Conservation (phyloP, 2,329 filamentous ascomycete species). For the Penicillium frequentans region DNA sequence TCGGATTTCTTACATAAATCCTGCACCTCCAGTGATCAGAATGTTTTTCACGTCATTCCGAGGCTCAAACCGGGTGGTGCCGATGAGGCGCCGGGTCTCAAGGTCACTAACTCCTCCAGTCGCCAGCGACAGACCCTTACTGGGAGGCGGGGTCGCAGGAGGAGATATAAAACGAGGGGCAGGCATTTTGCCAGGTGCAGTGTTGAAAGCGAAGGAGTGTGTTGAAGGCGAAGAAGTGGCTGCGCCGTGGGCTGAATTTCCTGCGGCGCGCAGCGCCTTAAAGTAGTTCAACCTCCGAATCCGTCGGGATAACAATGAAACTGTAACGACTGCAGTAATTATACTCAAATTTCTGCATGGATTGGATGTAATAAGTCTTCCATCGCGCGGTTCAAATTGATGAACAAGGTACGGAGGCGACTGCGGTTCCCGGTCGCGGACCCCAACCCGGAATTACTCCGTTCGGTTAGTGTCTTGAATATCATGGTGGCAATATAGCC, state of each 20-base stretch:
- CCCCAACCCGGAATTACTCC: background rate
- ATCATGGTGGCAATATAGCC: background rate
- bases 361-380: background rate
- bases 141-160: background rate
- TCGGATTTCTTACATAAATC: constrained; percentile 69
- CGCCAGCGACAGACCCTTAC: background rate
- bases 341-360: background rate
- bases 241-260: background rate
- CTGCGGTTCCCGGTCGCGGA: background rate
- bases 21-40: constrained; percentile 79
- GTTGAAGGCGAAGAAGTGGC: background rate
- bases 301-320: background rate
- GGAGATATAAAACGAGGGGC: background rate
- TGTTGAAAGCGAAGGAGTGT: background rate
- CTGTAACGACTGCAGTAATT: background rate
- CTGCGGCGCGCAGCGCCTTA: background rate
- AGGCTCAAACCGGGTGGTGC: background rate
- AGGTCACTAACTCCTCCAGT: background rate
- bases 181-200: background rate
- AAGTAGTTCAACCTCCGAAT: background rate
- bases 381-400: background rate
- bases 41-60: constrained; percentile 64
- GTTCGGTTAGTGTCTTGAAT: background rate
- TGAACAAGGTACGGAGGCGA: background rate
- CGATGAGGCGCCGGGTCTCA: background rate